A percentile compares a stretch with the other conserved stretches of the same genome.
Evolutionary conservation across 441 rosid genomes (phyloP).

Genomic region (Arabidopsis hybrid): DNA sequence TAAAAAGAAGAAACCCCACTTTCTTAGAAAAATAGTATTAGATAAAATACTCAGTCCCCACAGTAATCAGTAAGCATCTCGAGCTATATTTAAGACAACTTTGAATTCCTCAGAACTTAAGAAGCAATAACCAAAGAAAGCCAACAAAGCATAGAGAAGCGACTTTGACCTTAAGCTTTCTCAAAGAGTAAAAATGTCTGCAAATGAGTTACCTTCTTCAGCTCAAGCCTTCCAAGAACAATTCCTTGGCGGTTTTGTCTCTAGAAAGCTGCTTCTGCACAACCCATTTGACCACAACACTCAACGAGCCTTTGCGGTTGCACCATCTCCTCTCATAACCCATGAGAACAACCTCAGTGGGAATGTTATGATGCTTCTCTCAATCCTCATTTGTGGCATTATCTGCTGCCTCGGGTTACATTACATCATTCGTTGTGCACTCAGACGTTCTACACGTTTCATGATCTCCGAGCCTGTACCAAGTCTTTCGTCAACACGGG

Average conservation of each 20-base stretch:
- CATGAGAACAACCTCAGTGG: conserved; percentile 47
- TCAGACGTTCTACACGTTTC: conserved; percentile 46
- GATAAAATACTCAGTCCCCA: conserved; percentile 15
- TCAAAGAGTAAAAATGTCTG: conserved; percentile 37
- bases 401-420: conserved; percentile 58
- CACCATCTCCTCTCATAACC: conserved; percentile 7
- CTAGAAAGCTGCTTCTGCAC: conserved; percentile 45
- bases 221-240: conserved; percentile 37
- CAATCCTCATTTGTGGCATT: conserved; percentile 59
- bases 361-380: conserved; percentile 53
- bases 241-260: conserved; percentile 4
- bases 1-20: conserved; percentile 11
- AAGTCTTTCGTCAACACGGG: conserved; percentile 30
- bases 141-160: not conserved
- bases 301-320: conserved; percentile 11
- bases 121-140: conserved; percentile 15
- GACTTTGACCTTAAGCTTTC: not conserved
- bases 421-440: conserved; percentile 49
- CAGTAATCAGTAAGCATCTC: conserved; percentile 29
- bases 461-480: conserved; percentile 37
- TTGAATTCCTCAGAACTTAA: conserved; percentile 18
- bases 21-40: conserved; percentile 13
- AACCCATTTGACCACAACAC: conserved; percentile 24
- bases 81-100: conserved; percentile 35
- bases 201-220: conserved; percentile 29